phyloP scores from a whole-genome alignment of 2,329 filamentous ascomycete genomes.

The Cryphonectria parasitica region DNA sequence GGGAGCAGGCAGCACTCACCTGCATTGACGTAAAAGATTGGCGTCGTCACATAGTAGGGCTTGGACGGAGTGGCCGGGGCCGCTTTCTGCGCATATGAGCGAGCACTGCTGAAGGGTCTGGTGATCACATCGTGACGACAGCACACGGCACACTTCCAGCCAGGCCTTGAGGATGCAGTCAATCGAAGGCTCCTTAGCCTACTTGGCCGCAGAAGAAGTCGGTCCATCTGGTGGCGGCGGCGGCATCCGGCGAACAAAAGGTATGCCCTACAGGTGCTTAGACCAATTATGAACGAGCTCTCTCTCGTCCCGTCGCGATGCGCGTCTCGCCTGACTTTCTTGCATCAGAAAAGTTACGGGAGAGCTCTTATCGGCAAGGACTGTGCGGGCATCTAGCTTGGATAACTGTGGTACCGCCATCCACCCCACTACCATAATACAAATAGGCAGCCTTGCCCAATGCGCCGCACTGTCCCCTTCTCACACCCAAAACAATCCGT shows the following conservation, averaged over 20 bases:
- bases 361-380: slow-evolving; percentile 26
- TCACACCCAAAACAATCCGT: not conserved
- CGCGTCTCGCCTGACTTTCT: not conserved
- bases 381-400: slow-evolving; percentile 4
- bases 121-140: slow-evolving; percentile 21
- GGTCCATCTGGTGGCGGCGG: slow-evolving; percentile 25
- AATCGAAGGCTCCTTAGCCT: slow-evolving; percentile 25
- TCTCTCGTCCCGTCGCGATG: not conserved
- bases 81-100: slow-evolving; percentile 7
- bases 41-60: slow-evolving; percentile 93
- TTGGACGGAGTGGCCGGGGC: slow-evolving; percentile 58
- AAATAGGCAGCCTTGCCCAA: not conserved
- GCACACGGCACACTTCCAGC: slow-evolving; percentile 24
- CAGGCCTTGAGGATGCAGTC: slow-evolving; percentile 11
- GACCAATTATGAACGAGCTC: not conserved
- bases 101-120: slow-evolving; percentile 12
- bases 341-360: not conserved
- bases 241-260: not conserved
- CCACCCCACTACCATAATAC: not conserved
- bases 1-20: slow-evolving; percentile 52
- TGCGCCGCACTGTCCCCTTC: slow-evolving; percentile 29
- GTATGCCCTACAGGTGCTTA: not conserved
- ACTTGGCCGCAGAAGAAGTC: slow-evolving; percentile 20
- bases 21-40: slow-evolving; percentile 99
- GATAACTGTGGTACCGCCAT: slow-evolving; percentile 13